These are phyloP conservation scores for Hypseocharis bilobata DNA, from an alignment of 441 rosid genomes.

Conservation along the genomic window DNA sequence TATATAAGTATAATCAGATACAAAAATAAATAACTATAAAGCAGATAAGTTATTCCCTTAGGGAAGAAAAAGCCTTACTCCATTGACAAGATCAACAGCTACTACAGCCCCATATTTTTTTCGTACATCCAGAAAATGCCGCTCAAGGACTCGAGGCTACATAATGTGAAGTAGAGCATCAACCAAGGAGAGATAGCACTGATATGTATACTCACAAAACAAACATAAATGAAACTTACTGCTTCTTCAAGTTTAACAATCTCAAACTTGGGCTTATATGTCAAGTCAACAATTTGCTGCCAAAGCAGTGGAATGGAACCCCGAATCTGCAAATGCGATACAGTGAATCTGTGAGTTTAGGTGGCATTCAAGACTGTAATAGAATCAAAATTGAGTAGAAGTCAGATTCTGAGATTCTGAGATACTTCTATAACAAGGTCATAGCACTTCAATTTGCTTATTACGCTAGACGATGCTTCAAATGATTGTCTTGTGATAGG, in stretches of 20 bases:
- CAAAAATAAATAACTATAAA: neutral
- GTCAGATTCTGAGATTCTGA: neutral
- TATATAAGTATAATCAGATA: neutral
- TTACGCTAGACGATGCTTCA: too few species aligned
- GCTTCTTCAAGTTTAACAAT: slow-evolving; percentile 82
- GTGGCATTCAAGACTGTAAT: too few species aligned
- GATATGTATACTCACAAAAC: neutral
- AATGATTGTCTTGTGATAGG: too few species aligned
- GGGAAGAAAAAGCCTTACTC: slow-evolving; percentile 29
- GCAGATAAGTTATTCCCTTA: slow-evolving; percentile 5
- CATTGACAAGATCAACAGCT: slow-evolving; percentile 88
- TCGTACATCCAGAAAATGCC: slow-evolving; percentile 88
- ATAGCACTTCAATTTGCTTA: too few species aligned
- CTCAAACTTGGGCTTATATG: slow-evolving; percentile 77
- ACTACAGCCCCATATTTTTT: slow-evolving; percentile 74
- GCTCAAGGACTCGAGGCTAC: slow-evolving; percentile 69
- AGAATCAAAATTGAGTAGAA: too few species aligned
- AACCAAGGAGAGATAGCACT: slow-evolving; percentile 5
- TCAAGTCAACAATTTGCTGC: slow-evolving; percentile 71
- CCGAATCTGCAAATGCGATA: slow-evolving; percentile 44
- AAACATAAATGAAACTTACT: slow-evolving; percentile 39
- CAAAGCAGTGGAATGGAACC: slow-evolving; percentile 82
- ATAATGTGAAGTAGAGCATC: slow-evolving; percentile 14
- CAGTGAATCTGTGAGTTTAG: too few species aligned
- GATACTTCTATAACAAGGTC: neutral